Conservation (phyloP, 371 early-diverging fungal genomes). For the Coemansia sp. region DNA sequence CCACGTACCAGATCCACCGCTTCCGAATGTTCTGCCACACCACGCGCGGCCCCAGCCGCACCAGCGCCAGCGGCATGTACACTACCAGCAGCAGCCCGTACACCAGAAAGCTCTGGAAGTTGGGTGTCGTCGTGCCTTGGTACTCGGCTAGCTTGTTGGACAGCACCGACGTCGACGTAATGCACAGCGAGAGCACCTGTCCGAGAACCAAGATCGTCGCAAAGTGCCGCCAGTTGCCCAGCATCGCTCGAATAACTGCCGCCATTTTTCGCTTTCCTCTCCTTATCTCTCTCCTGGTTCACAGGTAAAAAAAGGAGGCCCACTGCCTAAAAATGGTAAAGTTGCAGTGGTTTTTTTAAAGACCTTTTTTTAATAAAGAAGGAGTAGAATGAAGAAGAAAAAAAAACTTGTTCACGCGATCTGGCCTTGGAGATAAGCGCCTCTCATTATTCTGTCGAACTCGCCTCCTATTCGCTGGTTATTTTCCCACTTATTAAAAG, state of each 20-base stretch:
- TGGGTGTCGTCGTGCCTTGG: constrained; percentile 61
- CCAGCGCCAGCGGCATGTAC: constrained; percentile 61
- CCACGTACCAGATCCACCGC: constrained; percentile 60
- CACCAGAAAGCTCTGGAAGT: constrained; percentile 67
- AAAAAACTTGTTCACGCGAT: not conserved
- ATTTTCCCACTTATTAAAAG: too few relatives aligned
- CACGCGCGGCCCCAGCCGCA: constrained; percentile 56
- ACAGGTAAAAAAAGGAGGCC: constrained; percentile 5
- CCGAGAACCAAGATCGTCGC: constrained; percentile 54
- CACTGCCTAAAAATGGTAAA: constrained; percentile 51
- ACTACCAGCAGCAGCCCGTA: constrained; percentile 66
- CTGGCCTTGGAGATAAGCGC: too few relatives aligned
- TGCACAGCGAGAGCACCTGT: constrained; percentile 69
- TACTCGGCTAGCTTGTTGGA: constrained; percentile 58
- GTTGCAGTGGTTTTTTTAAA: constrained; percentile 40
- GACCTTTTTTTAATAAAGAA: constrained; percentile 6
- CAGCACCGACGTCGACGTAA: constrained; percentile 65
- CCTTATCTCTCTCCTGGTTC: not conserved
- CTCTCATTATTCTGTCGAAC: too few relatives aligned
- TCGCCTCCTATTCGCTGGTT: too few relatives aligned
- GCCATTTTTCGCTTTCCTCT: constrained; percentile 38
- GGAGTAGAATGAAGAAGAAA: not conserved
- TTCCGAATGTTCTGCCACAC: constrained; percentile 54
- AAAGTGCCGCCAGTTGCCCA: constrained; percentile 47
- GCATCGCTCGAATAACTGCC: not conserved